Evolutionary conservation across 805 yeast genomes (phyloP).

Genomic region (Wickerhamomyces queroliae): DNA sequence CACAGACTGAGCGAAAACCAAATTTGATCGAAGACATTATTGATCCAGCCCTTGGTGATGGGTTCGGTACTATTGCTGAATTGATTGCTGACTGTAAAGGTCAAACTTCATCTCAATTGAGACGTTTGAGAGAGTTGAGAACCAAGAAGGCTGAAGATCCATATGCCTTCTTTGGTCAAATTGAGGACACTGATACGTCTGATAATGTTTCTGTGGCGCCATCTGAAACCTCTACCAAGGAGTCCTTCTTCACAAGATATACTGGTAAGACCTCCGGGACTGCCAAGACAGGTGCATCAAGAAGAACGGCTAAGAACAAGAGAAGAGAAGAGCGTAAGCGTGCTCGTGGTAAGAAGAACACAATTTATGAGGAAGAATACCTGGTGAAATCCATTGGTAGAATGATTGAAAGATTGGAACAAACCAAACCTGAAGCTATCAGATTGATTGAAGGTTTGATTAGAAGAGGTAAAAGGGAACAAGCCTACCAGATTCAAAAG

Average conservation of each 20-base stretch:
- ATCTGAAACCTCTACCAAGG: constrained; percentile 87
- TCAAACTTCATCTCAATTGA: constrained; percentile 78
- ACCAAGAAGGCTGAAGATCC: constrained; percentile 82
- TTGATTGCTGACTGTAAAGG: constrained; percentile 88
- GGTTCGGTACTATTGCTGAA: constrained; percentile 84
- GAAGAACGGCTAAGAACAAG: constrained; percentile 86
- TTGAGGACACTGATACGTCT: constrained; percentile 60
- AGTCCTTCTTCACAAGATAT: constrained; percentile 90
- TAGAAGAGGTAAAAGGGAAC: constrained; percentile 66
- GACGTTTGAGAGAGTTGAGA: constrained; percentile 79
- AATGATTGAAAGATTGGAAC: constrained; percentile 72
- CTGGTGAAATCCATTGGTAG: constrained; percentile 84
- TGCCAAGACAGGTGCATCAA: constrained; percentile 92
- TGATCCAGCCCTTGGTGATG: constrained; percentile 77
- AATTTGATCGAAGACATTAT: constrained; percentile 53
- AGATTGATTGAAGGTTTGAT: constrained; percentile 69
- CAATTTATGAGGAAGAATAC: constrained; percentile 95
- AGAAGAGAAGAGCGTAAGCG: constrained; percentile 93
- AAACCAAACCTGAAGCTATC: constrained; percentile 69
- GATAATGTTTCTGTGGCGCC: constrained; percentile 95
- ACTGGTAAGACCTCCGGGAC: constrained; percentile 96
- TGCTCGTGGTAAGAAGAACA: constrained; percentile 97
- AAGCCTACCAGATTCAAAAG: constrained; percentile 77
- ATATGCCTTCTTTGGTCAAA: constrained; percentile 71
- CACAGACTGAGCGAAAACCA: constrained; percentile 33